Conservation (phyloP, 2,329 filamentous ascomycete species). For the Phialophora expanda region DNA sequence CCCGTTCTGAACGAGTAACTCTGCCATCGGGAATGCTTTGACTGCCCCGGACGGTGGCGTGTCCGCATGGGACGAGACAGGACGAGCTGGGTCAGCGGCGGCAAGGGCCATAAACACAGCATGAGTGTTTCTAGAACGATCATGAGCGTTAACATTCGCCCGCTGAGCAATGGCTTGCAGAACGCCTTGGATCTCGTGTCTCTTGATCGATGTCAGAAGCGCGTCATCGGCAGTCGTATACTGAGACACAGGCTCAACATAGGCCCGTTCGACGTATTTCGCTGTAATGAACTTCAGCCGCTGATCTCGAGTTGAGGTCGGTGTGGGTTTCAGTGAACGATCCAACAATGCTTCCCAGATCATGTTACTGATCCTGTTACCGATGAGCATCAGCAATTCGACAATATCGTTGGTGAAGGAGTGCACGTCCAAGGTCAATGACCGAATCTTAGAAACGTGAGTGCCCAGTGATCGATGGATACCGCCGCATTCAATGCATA, state of each 20-base stretch:
- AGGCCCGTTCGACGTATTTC: slow-evolving; percentile 87
- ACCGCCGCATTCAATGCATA: slow-evolving; percentile 97
- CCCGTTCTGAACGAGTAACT: slow-evolving; percentile 90
- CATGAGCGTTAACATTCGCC: slow-evolving; percentile 84
- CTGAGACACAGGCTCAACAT: slow-evolving; percentile 74
- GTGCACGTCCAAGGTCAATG: slow-evolving; percentile 90
- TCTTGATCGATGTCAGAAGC: slow-evolving; percentile 89
- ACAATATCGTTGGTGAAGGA: slow-evolving; percentile 98
- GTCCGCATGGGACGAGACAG: slow-evolving; percentile 52
- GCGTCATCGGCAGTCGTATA: slow-evolving; percentile 84
- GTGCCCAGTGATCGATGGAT: slow-evolving; percentile 96
- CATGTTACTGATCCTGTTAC: slow-evolving; percentile 95
- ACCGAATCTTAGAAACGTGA: slow-evolving; percentile 96
- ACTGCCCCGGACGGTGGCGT: slow-evolving; percentile 45
- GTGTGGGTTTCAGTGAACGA: slow-evolving; percentile 70
- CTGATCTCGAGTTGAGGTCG: slow-evolving; percentile 84
- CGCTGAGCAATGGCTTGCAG: slow-evolving; percentile 85
- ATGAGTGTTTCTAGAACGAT: slow-evolving; percentile 86
- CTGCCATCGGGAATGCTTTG: slow-evolving; percentile 83
- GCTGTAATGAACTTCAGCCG: slow-evolving; percentile 91
- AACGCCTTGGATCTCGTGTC: slow-evolving; percentile 91
- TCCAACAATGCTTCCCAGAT: slow-evolving; percentile 92
- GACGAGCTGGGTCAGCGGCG: slow-evolving; percentile 86
- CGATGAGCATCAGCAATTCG: slow-evolving; percentile 86
- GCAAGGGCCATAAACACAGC: slow-evolving; percentile 89